Conservation (phyloP, 2,329 filamentous ascomycete species). For the Colletotrichum sp. region DNA sequence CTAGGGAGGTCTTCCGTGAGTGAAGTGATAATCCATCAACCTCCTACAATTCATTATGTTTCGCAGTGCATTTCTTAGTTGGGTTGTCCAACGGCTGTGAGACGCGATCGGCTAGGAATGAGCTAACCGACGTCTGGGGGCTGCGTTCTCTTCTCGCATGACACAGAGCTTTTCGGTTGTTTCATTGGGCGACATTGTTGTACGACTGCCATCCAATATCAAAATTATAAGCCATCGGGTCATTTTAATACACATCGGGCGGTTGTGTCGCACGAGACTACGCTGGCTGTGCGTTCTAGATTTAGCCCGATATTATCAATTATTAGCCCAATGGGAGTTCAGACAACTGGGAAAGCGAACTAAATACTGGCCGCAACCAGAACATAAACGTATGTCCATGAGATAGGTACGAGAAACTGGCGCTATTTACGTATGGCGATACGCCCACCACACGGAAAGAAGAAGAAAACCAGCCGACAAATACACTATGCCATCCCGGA, state of each 20-base stretch:
- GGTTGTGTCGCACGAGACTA: not conserved
- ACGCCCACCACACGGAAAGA: not conserved
- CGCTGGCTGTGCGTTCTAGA: not conserved
- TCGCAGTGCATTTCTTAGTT: not conserved
- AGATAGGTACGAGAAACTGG: no score
- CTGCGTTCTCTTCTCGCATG: not conserved
- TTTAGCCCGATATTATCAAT: not conserved
- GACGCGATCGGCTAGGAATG: not conserved
- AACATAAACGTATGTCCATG: not conserved
- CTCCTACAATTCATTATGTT: not conserved
- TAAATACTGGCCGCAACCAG: not conserved
- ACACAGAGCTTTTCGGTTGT: not conserved
- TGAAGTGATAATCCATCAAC: not conserved
- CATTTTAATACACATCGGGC: not conserved
- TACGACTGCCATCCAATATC: not conserved
- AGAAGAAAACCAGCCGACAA: not conserved
- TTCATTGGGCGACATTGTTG: not conserved
- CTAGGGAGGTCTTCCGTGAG: not conserved
- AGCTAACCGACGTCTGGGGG: not conserved
- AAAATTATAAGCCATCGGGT: not conserved
- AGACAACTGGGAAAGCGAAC: not conserved
- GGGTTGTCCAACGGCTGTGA: not conserved
- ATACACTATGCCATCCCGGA: not conserved
- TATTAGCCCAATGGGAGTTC: not conserved
- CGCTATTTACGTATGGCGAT: not conserved